Percentiles rank a stretch among this genome's conserved stretches.
phyloP scores from a whole-genome alignment of 768 basidiomycete genomes.

The Pholiota microspora region DNA sequence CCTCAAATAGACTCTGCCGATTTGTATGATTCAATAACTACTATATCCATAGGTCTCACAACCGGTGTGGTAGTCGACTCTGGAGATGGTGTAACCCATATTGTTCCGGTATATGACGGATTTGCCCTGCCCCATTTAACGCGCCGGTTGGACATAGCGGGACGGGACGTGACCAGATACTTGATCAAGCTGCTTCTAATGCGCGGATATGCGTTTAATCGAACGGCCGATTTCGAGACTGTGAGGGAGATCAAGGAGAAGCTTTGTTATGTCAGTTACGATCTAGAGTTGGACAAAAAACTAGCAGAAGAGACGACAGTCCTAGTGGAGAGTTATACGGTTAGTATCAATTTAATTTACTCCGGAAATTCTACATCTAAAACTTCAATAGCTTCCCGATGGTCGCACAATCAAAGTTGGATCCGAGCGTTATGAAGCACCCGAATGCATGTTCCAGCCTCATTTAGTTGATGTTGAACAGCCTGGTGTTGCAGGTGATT shows the following conservation, averaged over 20 bases:
- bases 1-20: constrained; percentile 3
- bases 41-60: constrained; percentile 67
- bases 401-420: constrained; percentile 97
- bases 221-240: constrained; percentile 99
- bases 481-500: constrained; percentile 85
- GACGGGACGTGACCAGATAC: constrained; percentile 97
- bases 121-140: constrained; percentile 95
- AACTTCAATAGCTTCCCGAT: constrained; percentile 71
- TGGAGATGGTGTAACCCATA: constrained; percentile 98
- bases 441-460: constrained; percentile 99
- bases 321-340: constrained; percentile 94
- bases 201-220: constrained; percentile 99
- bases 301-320: constrained; percentile 96
- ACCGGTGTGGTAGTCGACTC: constrained; percentile 99
- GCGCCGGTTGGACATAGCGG: constrained; percentile 93
- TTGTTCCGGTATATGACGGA: constrained; percentile 98
- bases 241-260: constrained; percentile 99
- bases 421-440: constrained; percentile 97
- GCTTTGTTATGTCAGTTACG: constrained; percentile 97
- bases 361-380: constrained; percentile 5
- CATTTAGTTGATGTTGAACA: constrained; percentile 97
- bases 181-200: constrained; percentile 98
- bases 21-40: constrained; percentile 3
- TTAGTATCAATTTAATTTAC: constrained; percentile 31
- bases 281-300: constrained; percentile 92